phyloP scores from a whole-genome alignment of 1,284 basidiomycete species.

The Lignosus rhinocerotis region DNA sequence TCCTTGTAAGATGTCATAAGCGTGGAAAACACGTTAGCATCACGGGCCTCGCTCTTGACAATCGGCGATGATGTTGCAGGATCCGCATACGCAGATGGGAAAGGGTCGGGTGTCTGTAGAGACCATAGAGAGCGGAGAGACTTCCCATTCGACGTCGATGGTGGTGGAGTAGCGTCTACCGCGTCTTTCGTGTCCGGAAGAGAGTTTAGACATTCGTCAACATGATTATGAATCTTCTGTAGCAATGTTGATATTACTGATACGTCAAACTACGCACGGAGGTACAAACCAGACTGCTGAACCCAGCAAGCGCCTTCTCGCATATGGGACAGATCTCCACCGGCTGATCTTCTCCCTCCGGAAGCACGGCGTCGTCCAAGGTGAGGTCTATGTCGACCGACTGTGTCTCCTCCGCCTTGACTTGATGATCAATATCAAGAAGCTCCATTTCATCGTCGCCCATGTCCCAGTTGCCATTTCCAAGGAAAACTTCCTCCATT shows the following conservation, averaged over 20 bases:
- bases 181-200: constrained; percentile 6
- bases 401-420: constrained; percentile 25
- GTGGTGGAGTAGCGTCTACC: background rate
- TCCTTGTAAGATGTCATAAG: constrained; percentile 85
- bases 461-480: constrained; percentile 53
- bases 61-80: background rate
- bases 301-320: constrained; percentile 27
- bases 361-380: constrained; percentile 22
- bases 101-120: background rate
- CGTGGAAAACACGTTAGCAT: constrained; percentile 63
- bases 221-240: constrained; percentile 49
- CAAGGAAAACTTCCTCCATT: background rate
- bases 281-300: constrained; percentile 34
- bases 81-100: background rate
- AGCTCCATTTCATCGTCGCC: constrained; percentile 59
- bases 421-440: constrained; percentile 30
- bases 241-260: background rate
- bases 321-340: constrained; percentile 44
- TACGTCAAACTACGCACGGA: background rate
- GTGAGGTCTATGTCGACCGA: constrained; percentile 31
- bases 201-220: constrained; percentile 51
- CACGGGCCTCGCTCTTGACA: constrained; percentile 8
- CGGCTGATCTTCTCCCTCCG: constrained; percentile 18
- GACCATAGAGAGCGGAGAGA: constrained; percentile 14
- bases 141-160: constrained; percentile 10